These are phyloP conservation scores for Leucocoprinus leucothites DNA, from an alignment of 768 basidiomycete genomes.

Conservation along the genomic window DNA sequence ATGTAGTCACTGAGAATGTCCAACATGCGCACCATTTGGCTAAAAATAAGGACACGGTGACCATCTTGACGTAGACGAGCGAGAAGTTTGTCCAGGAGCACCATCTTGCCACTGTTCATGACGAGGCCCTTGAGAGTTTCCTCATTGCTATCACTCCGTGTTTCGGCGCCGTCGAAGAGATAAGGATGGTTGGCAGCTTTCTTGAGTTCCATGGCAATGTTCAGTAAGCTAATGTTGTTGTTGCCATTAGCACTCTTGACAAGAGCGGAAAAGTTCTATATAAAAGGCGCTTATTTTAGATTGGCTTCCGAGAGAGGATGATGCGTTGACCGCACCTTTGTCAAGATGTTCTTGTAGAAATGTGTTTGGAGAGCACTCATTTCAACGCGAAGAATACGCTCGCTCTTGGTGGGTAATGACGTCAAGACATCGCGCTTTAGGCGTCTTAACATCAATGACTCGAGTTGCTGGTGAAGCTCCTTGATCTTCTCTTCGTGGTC, in stretches of 20 bases:
- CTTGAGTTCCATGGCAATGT: conserved; percentile 98
- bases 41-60: conserved; percentile 97
- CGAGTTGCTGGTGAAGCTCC: conserved; percentile 90
- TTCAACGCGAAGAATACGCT: conserved; percentile 95
- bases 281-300: not conserved
- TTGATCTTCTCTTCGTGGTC: conserved; percentile 96
- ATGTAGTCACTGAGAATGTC: conserved; percentile 99
- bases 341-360: conserved; percentile 98
- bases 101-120: conserved; percentile 99
- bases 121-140: conserved; percentile 94
- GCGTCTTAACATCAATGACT: conserved; percentile 90
- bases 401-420: conserved; percentile 95
- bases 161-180: conserved; percentile 95
- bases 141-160: conserved; percentile 53
- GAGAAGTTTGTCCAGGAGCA: conserved; percentile 96
- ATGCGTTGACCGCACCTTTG: conserved; percentile 53
- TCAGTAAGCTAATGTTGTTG: conserved; percentile 91
- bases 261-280: conserved; percentile 90
- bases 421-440: conserved; percentile 96
- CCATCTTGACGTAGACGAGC: conserved; percentile 84
- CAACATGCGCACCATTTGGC: conserved; percentile 98
- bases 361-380: conserved; percentile 96
- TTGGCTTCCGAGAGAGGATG: conserved; percentile 1
- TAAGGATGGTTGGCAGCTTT: conserved; percentile 98
- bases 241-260: conserved; percentile 87